Conservation (phyloP, 352 stramenopile species). For the Phytophthora ohioensis region DNA sequence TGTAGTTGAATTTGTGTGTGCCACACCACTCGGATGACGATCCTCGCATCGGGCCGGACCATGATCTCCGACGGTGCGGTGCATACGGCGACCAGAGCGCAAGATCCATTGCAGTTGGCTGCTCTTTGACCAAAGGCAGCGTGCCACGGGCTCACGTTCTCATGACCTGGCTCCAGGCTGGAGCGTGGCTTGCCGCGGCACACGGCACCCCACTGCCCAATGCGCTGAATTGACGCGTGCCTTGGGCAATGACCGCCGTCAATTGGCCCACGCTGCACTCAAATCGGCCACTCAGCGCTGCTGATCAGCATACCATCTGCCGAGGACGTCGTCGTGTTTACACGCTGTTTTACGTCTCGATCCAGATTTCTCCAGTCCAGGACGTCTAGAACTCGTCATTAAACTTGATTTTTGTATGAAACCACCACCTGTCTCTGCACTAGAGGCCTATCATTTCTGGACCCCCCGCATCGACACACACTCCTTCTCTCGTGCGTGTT, state of each 20-base stretch:
- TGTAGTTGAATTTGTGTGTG: constrained; percentile 22
- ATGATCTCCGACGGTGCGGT: constrained; percentile 17
- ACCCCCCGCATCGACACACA: constrained; percentile 1
- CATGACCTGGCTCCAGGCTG: constrained; percentile 1
- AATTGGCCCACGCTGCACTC: constrained; percentile 14
- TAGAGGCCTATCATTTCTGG: constrained; percentile 17
- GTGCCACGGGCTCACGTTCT: constrained; percentile 24
- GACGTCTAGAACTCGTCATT: constrained; percentile 13
- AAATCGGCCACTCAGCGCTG: background rate
- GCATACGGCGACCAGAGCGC: constrained; percentile 24
- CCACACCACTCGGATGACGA: constrained; percentile 27
- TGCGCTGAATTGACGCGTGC: constrained; percentile 24
- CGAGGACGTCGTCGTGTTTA: constrained; percentile 6
- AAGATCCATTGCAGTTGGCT: constrained; percentile 21
- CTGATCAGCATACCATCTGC: constrained; percentile 9
- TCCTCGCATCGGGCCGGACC: background rate
- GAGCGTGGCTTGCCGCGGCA: constrained; percentile 15
- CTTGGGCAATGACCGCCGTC: background rate
- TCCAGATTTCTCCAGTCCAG: constrained; percentile 25
- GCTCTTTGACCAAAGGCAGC: constrained; percentile 34
- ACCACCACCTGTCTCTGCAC: background rate
- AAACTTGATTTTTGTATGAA: constrained; percentile 10
- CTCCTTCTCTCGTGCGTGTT: constrained; percentile 22
- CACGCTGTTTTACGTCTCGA: background rate
- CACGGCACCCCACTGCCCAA: constrained; percentile 32